phyloP scores from a whole-genome alignment of 2,329 filamentous ascomycete species.

The Alternaria arborescens region DNA sequence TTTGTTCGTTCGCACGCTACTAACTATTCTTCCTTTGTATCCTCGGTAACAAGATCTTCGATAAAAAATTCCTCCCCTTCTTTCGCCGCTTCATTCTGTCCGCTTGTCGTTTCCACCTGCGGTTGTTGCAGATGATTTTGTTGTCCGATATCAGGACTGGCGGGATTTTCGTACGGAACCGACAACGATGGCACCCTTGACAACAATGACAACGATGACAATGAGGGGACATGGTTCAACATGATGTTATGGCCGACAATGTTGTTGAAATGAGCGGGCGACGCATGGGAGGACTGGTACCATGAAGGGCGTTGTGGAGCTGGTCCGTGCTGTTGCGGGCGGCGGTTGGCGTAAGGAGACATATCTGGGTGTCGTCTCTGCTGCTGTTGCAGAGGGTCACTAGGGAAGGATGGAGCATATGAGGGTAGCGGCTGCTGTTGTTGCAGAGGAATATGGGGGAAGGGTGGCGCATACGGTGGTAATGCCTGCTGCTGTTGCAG shows the following conservation, averaged over 20 bases:
- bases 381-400: neutral
- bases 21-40: too few relatives aligned
- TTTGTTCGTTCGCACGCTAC: neutral
- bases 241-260: neutral
- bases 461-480: neutral
- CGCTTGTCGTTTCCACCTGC: neutral
- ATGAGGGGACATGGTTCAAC: neutral
- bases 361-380: neutral
- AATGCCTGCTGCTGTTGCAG: neutral
- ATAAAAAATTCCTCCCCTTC: accelerated
- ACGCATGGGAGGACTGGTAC: neutral
- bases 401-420: neutral
- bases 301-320: neutral
- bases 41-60: too few relatives aligned
- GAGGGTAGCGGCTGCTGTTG: neutral
- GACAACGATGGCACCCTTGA: neutral
- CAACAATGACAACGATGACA: neutral
- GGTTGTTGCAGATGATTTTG: neutral
- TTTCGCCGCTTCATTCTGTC: neutral
- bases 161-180: neutral
- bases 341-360: neutral
- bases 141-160: neutral
- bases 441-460: neutral
- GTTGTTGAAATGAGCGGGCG: neutral
- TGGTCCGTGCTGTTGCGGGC: neutral